Evolutionary conservation across 2,329 filamentous ascomycete genomes (phyloP).

Genomic region (Aspergillus bombycis): DNA sequence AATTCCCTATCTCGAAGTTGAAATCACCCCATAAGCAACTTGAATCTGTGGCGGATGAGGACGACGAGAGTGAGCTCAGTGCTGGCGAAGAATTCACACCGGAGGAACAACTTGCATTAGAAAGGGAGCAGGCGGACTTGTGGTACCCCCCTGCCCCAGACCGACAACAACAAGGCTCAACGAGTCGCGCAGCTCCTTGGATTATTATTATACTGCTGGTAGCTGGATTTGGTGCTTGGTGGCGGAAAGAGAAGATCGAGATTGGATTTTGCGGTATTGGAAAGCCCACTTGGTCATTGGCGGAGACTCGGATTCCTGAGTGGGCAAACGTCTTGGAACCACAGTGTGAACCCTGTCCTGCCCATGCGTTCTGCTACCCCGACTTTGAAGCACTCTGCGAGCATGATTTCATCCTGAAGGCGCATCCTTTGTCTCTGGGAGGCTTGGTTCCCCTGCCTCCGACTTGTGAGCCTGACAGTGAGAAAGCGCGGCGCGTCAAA

Average conservation of each 20-base stretch:
- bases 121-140: conserved; percentile 64
- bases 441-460: conserved; percentile 84
- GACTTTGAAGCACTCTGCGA: conserved; percentile 81
- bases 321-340: conserved; percentile 73
- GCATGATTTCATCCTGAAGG: conserved; percentile 79
- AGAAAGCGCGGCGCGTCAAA: conserved; percentile 84
- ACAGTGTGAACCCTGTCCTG: conserved; percentile 85
- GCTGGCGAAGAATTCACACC: conserved; percentile 92
- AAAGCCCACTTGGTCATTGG: conserved; percentile 61
- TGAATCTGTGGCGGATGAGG: conserved; percentile 44
- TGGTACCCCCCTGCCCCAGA: conserved; percentile 31
- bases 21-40: conserved; percentile 40
- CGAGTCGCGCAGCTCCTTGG: conserved; percentile 66
- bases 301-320: conserved; percentile 70
- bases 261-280: conserved; percentile 94
- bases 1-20: conserved; percentile 51
- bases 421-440: conserved; percentile 79
- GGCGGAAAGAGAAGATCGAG: conserved; percentile 91
- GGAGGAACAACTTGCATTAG: conserved; percentile 80
- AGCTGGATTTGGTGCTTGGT: conserved; percentile 76
- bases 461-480: conserved; percentile 91
- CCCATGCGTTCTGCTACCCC: conserved; percentile 84
- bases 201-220: conserved; percentile 72
- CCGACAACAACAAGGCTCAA: conserved; percentile 44
- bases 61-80: conserved; percentile 57